Base-by-base conservation (phyloP, 2,329 filamentous ascomycete species). In the Penicillium sp. region DNA sequence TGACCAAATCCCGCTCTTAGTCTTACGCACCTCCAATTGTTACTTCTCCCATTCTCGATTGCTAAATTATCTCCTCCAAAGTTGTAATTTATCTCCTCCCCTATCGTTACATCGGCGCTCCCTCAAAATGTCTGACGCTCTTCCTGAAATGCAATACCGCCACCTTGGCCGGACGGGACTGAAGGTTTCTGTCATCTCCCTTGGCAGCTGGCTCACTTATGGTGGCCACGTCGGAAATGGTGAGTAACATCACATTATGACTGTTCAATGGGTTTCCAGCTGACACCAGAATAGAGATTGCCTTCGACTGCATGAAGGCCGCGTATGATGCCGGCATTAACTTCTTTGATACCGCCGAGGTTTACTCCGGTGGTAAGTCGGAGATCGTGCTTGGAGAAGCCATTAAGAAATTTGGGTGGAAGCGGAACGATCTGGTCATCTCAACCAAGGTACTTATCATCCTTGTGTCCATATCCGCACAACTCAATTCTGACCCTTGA, bases 201-300 rank as follows among this genome's bases (percentile, higher is more conserved):
- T 92, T 2, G 89, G 77, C 29, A 75, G 75, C 53, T 77, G 74
- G 75, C 66, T 92, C 50, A 91, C 89, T 1, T 90, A 89, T 62
- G 89, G 89, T 51, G 88, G 87, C 18, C 86, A 89, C 63, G 85
- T 90, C 27, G 85, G 86, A 53, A 82, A 85, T 68, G 84, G 85
- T 85, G 75, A 8, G 49, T 4, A 22, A 12, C 18, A 20, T 0
- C 5, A 18, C 18, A 11, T 20, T n/a, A n/a, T 23, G n/a, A 29
- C 15, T 11, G 6, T 20, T 11, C n/a, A 33, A 20, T 22, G 7
- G 8, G 6, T 33, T 15, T 3, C 5, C 2, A 12, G 27, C 26
- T 55, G 5, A 46, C 15, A 23, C 6, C 15, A 3, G 0, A 9
- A 2, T 18, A 68, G 69, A 73, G 54, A 68, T 63, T 45, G 68